Evolutionary conservation across 345 rosid genomes (phyloP).

Genomic region (Lepidium africanum): DNA sequence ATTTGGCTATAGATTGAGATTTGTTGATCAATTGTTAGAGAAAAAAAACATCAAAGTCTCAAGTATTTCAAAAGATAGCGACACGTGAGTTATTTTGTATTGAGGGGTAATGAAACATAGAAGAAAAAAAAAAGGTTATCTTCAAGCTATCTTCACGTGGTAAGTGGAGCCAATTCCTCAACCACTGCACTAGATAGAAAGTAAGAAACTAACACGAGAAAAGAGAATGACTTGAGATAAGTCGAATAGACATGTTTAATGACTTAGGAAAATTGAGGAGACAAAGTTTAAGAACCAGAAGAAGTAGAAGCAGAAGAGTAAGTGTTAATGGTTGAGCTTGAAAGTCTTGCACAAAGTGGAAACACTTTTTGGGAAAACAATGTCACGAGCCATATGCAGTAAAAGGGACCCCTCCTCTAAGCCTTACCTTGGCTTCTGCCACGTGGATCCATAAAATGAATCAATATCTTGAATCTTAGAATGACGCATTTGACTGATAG

Average conservation of each 20-base stretch:
- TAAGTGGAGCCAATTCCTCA: constrained; percentile 30
- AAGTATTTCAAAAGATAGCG: constrained; percentile 16
- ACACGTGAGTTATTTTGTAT: constrained; percentile 10
- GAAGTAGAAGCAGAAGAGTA: neutral
- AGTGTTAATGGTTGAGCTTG: constrained; percentile 8
- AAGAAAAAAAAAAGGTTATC: constrained; percentile 3
- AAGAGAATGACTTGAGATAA: constrained; percentile 25
- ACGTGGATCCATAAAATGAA: constrained; percentile 12
- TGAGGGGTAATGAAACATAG: constrained; percentile 1
- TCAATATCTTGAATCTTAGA: constrained; percentile 15
- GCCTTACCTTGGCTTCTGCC: constrained; percentile 16
- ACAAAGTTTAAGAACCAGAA: constrained; percentile 18
- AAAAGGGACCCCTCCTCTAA: constrained; percentile 23
- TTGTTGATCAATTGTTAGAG: too few species aligned
- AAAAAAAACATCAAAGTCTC: neutral
- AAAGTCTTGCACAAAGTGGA: constrained; percentile 28
- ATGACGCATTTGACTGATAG: constrained; percentile 21
- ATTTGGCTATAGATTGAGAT: too few species aligned
- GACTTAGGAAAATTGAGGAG: constrained; percentile 12
- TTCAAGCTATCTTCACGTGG: constrained; percentile 25
- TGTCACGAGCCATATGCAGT: constrained; percentile 23
- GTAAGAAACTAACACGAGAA: constrained; percentile 19
- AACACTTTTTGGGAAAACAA: constrained; percentile 17
- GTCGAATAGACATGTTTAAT: constrained; percentile 22
- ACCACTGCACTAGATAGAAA: constrained; percentile 29